Conservation (phyloP, 139 green algal genomes). For the Volvox reticuliferus region DNA sequence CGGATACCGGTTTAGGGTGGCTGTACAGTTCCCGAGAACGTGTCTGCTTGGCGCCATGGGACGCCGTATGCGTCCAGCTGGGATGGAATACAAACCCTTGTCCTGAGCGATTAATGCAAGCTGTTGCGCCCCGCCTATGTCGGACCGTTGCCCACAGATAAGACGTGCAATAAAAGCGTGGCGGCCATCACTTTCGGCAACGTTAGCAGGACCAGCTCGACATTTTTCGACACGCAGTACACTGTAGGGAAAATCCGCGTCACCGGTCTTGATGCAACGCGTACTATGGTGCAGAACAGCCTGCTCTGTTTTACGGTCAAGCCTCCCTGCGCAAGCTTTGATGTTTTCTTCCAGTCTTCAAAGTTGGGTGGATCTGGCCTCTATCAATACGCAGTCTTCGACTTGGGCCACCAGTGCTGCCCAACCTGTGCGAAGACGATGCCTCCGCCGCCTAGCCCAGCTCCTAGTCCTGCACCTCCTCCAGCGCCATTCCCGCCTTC, state of each 20-base stretch:
- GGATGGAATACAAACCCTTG: too few species aligned
- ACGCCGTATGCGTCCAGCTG: too few species aligned
- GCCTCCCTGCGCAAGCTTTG: constrained; percentile 20
- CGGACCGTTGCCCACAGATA: not conserved
- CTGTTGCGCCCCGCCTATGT: too few species aligned
- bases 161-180: constrained; percentile 22
- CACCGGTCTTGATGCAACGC: constrained; percentile 7
- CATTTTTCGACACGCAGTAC: constrained; percentile 23
- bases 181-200: not conserved
- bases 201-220: not conserved
- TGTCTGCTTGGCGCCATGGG: too few species aligned
- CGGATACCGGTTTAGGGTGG: too few species aligned
- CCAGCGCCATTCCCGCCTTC: not conserved
- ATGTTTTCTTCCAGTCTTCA: constrained; percentile 23
- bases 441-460: not conserved
- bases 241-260: constrained; percentile 28
- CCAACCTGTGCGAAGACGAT: not conserved
- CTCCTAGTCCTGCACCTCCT: not conserved
- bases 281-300: not conserved
- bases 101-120: too few species aligned
- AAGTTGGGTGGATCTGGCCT: not conserved
- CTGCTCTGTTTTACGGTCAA: not conserved
- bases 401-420: constrained; percentile 10
- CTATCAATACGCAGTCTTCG: constrained; percentile 26
- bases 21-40: too few species aligned